Conservation (phyloP, 2,329 filamentous ascomycete genomes). For the Didymella exigua region DNA sequence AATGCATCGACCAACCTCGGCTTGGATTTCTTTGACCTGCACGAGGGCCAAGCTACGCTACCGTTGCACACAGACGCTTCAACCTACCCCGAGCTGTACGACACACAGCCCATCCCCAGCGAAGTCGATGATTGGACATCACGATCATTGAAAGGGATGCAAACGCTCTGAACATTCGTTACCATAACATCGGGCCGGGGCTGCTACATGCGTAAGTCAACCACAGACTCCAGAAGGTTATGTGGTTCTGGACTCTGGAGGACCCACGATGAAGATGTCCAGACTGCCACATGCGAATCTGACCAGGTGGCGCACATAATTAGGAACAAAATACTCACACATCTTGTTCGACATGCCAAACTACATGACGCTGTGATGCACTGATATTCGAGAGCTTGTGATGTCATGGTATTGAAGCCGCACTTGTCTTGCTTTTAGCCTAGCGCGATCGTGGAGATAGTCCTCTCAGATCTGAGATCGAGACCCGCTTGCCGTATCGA, state of each 20-base stretch:
- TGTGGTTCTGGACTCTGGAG: neutral
- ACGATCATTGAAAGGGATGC: slow-evolving; percentile 25
- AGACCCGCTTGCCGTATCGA: slow-evolving; percentile 30
- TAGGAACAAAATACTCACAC: neutral
- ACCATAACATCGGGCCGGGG: no score
- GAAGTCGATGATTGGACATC: slow-evolving; percentile 32
- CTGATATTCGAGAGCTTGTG: slow-evolving; percentile 4
- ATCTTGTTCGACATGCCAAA: neutral
- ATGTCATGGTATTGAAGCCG: slow-evolving; percentile 13
- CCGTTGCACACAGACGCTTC: slow-evolving; percentile 12
- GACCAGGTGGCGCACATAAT: slow-evolving; percentile 5
- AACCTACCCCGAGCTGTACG: slow-evolving; percentile 16
- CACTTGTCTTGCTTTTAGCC: neutral
- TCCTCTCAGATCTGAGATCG: slow-evolving; percentile 20
- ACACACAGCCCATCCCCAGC: slow-evolving; percentile 6
- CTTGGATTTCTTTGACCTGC: slow-evolving; percentile 27
- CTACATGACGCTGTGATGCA: slow-evolving; percentile 22
- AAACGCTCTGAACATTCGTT: slow-evolving; percentile 1
- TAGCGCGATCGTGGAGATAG: slow-evolving; percentile 23
- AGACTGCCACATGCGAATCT: neutral
- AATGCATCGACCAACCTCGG: slow-evolving; percentile 28
- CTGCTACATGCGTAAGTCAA: neutral
- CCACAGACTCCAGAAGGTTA: neutral
- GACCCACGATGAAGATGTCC: neutral
- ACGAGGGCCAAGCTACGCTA: neutral